phyloP scores from a whole-genome alignment of 352 stramenopile species.

The Phytophthora palmivora region DNA sequence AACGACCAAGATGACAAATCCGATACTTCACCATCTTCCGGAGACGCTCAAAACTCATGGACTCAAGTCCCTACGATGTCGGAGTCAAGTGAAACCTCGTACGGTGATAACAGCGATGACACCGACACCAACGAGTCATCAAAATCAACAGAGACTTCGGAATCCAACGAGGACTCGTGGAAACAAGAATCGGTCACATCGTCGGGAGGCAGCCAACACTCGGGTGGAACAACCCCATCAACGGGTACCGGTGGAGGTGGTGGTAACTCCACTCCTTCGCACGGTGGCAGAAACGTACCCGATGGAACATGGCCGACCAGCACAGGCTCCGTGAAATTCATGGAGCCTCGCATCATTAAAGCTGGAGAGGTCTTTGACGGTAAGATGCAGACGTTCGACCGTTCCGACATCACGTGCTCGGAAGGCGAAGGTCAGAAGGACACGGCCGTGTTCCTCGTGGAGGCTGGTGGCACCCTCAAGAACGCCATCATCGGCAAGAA shows the following conservation, averaged over 20 bases:
- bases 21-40: constrained; percentile 7
- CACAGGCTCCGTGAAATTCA: constrained; percentile 16
- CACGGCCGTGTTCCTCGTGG: constrained; percentile 47
- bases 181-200: constrained; percentile 9
- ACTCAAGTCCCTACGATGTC: not conserved
- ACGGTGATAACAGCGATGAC: not conserved
- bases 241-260: not conserved
- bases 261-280: constrained; percentile 28
- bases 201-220: constrained; percentile 5
- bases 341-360: constrained; percentile 34
- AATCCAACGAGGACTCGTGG: not conserved
- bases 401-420: constrained; percentile 48
- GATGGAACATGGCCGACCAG: constrained; percentile 14
- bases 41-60: constrained; percentile 2
- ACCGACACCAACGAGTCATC: constrained; percentile 1
- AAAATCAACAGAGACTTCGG: constrained; percentile 2
- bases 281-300: constrained; percentile 19
- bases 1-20: constrained; percentile 17
- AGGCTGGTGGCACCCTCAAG: constrained; percentile 31
- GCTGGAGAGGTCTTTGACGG: constrained; percentile 35
- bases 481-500: constrained; percentile 33
- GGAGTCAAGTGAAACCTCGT: constrained; percentile 12
- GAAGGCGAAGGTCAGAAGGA: constrained; percentile 32
- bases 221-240: not conserved
- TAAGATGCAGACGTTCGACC: constrained; percentile 65